phyloP scores from a whole-genome alignment of 2,329 filamentous ascomycete genomes.

The Rhytidhysteron rufulum region DNA sequence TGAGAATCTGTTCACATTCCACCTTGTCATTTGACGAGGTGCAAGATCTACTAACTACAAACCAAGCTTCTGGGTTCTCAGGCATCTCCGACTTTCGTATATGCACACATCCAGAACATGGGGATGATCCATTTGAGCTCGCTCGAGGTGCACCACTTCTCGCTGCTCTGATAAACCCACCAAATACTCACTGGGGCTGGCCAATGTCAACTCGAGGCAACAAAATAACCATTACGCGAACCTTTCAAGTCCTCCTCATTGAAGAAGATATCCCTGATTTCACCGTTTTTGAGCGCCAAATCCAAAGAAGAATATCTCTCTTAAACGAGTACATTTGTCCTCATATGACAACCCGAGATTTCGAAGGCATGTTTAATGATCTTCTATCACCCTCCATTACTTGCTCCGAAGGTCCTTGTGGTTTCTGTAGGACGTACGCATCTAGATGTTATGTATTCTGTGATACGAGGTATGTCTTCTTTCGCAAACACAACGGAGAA shows the following conservation, averaged over 20 bases:
- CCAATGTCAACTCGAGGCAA: neutral
- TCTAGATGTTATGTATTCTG: neutral
- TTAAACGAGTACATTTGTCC: neutral
- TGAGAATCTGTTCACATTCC: constrained; percentile 1
- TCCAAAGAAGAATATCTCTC: neutral
- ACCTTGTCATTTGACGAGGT: neutral
- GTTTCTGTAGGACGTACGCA: neutral
- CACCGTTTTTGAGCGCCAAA: neutral
- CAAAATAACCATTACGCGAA: neutral
- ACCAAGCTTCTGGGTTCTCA: no score
- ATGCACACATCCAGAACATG: neutral
- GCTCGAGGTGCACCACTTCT: no score
- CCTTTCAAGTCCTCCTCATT: no score
- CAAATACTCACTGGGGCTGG: no score
- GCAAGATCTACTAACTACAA: neutral
- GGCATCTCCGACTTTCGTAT: no score
- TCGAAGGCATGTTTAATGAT: neutral
- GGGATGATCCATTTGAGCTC: neutral
- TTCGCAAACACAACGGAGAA: neutral
- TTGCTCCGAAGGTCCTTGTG: neutral
- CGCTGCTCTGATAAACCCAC: no score
- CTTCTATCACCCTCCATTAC: neutral
- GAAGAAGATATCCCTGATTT: no score
- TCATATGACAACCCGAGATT: neutral
- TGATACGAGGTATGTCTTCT: neutral